A percentile compares a stretch with the other conserved stretches of the same genome.
Evolutionary conservation across 176 grass and related monocot genomes (phyloP).

Genomic region (Oryza brachyantha): DNA sequence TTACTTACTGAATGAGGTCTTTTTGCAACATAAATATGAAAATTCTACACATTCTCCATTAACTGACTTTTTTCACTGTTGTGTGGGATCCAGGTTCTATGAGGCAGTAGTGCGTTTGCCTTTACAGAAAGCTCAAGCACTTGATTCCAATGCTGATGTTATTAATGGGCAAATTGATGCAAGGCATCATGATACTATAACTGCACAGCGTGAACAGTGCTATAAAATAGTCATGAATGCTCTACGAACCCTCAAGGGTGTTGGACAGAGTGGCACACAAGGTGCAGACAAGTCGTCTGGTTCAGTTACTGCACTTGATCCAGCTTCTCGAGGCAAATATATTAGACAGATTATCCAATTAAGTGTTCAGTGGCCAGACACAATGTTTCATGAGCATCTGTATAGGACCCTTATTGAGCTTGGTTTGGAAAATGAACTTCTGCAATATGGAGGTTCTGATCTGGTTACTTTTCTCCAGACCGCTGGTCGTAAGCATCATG

Average conservation of each 20-base stretch:
- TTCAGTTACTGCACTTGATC: slow-evolving; percentile 56
- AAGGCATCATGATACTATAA: slow-evolving; percentile 45
- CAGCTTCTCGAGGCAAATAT: slow-evolving; percentile 74
- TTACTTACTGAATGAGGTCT: slow-evolving; percentile 23
- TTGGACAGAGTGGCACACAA: slow-evolving; percentile 45
- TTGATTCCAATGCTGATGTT: slow-evolving; percentile 56
- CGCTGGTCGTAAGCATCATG: slow-evolving; percentile 61
- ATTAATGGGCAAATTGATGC: slow-evolving; percentile 60
- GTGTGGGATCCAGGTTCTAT: slow-evolving; percentile 57
- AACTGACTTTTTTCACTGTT: slow-evolving; percentile 31
- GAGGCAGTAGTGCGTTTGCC: slow-evolving; percentile 89
- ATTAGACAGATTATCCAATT: slow-evolving; percentile 88
- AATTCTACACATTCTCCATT: slow-evolving; percentile 4
- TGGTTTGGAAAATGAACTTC: slow-evolving; percentile 87
- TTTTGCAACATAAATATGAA: slow-evolving; percentile 16
- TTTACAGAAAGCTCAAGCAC: slow-evolving; percentile 86
- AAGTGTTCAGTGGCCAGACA: slow-evolving; percentile 77
- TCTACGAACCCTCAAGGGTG: slow-evolving; percentile 61
- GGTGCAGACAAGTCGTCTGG: slow-evolving; percentile 34
- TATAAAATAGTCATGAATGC: slow-evolving; percentile 90
- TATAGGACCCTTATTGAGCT: slow-evolving; percentile 83
- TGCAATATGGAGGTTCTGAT: slow-evolving; percentile 93
- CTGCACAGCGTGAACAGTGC: slow-evolving; percentile 66
- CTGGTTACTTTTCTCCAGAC: slow-evolving; percentile 92
- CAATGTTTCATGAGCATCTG: slow-evolving; percentile 82